These are phyloP conservation scores for Brettanomyces custersianus DNA, from an alignment of 805 yeast species.

Conservation along the genomic window DNA sequence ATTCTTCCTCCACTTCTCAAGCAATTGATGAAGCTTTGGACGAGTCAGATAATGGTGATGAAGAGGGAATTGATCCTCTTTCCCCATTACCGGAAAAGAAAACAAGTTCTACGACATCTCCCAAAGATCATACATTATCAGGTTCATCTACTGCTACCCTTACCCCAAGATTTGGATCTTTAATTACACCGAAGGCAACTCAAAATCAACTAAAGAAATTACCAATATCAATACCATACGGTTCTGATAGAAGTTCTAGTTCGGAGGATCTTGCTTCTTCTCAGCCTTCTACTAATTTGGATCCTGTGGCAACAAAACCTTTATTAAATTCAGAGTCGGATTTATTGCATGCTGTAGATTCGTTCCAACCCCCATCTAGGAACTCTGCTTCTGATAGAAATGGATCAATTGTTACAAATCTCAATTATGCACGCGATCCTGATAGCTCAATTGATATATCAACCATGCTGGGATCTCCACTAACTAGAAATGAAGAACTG, in stretches of 20 bases:
- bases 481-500: constrained; percentile 4
- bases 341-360: background rate
- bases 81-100: background rate
- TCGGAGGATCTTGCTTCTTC: background rate
- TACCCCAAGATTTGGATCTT: background rate
- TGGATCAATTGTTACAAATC: constrained; percentile 1
- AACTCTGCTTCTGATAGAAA: background rate
- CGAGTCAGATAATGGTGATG: constrained; percentile 7
- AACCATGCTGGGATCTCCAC: constrained; percentile 13
- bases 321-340: no score
- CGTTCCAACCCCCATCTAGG: background rate
- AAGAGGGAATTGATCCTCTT: background rate
- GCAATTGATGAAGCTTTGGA: constrained; percentile 18
- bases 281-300: background rate
- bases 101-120: background rate
- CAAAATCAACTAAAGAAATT: background rate
- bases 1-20: constrained; percentile 7
- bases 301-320: background rate
- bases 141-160: constrained; percentile 1
- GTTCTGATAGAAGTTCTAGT: background rate
- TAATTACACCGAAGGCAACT: background rate
- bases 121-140: background rate
- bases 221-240: background rate
- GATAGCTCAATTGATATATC: constrained; percentile 17
- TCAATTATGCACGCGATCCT: constrained; percentile 6